phyloP scores from a whole-genome alignment of 1,284 basidiomycete species.

The Filobasidium uniguttulatum region DNA sequence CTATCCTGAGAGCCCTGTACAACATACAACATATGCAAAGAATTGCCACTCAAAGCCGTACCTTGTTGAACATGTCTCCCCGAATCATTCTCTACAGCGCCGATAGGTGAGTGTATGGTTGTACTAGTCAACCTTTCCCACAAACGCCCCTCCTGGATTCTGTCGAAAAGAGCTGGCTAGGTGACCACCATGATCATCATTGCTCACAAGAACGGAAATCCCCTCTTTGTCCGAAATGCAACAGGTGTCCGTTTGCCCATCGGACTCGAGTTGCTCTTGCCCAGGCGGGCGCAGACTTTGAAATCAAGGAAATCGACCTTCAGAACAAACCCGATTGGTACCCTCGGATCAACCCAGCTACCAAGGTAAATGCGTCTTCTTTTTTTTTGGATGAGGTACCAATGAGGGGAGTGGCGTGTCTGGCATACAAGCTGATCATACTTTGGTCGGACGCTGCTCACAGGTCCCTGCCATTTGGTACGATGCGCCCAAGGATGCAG shows the following conservation, averaged over 20 bases:
- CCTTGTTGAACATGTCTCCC: no score
- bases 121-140: no score
- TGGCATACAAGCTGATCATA: not conserved
- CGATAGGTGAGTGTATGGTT: conserved; percentile 11
- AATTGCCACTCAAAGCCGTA: no score
- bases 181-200: no score
- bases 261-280: conserved; percentile 48
- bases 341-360: conserved; percentile 48
- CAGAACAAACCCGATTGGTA: conserved; percentile 47
- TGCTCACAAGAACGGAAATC: no score
- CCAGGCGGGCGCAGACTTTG: conserved; percentile 44
- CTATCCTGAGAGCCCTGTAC: no score
- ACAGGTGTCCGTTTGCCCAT: conserved; percentile 14
- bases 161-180: no score
- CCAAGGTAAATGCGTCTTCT: conserved; percentile 42
- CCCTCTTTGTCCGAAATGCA: no score
- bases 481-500: conserved; percentile 42
- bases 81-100: conserved; percentile 15
- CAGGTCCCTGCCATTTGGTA: conserved; percentile 48
- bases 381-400: not conserved
- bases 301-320: conserved; percentile 45
- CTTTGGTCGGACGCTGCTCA: not conserved
- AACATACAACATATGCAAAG: no score
- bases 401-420: not conserved
- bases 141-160: no score